Conservation (phyloP, 2,329 filamentous ascomycete genomes). For the Nothomitra cinnamomea region DNA sequence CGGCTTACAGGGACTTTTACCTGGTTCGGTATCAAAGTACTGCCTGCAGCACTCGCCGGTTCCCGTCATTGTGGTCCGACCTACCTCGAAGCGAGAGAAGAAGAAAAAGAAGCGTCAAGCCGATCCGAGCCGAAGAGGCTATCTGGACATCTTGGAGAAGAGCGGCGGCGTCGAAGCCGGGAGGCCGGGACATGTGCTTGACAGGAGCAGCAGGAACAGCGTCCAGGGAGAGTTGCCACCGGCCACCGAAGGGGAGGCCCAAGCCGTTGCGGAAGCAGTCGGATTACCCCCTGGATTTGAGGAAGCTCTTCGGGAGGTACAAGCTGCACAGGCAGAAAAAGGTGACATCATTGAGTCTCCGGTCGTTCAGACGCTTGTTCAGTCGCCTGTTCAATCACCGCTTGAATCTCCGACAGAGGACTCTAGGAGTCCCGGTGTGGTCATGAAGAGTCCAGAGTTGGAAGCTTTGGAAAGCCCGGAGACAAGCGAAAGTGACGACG, state of each 20-base stretch:
- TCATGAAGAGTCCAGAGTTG: constrained; percentile 25
- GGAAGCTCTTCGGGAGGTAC: not conserved
- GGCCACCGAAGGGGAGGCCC: constrained; percentile 26
- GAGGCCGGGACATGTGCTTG: constrained; percentile 30
- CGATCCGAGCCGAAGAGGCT: constrained; percentile 59
- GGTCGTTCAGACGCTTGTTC: not conserved
- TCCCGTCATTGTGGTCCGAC: constrained; percentile 80
- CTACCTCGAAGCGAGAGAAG: constrained; percentile 72
- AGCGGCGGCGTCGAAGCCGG: constrained; percentile 28
- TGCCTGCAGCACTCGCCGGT: constrained; percentile 87
- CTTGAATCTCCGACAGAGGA: constrained; percentile 14
- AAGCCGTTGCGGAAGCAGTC: constrained; percentile 31
- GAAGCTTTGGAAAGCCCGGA: constrained; percentile 24
- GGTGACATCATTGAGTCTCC: not conserved
- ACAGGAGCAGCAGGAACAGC: constrained; percentile 30
- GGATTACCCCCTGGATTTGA: constrained; percentile 20
- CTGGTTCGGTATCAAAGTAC: constrained; percentile 85
- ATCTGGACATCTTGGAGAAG: constrained; percentile 59
- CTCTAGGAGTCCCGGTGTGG: constrained; percentile 17
- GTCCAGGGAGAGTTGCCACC: constrained; percentile 25
- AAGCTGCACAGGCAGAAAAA: not conserved
- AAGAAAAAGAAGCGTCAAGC: constrained; percentile 74
- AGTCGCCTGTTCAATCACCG: not conserved
- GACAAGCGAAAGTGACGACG: constrained; percentile 20
- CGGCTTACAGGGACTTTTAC: constrained; percentile 71